A percentile compares a stretch with the other conserved stretches of the same genome.
Conservation (phyloP, 805 yeast genomes). For the Dipodascopsis tothii region DNA sequence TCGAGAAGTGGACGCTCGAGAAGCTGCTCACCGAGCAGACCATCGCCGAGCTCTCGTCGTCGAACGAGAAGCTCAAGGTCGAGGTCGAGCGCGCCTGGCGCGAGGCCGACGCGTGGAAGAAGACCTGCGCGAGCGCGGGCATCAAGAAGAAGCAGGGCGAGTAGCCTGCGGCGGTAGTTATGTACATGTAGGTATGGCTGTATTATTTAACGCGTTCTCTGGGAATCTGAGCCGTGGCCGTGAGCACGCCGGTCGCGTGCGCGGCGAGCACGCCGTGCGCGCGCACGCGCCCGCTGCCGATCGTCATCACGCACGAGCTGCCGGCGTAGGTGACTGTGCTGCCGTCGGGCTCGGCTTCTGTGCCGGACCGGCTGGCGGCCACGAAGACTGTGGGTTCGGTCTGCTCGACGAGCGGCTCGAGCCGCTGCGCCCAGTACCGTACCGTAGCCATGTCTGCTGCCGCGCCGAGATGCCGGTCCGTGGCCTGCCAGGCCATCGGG, state of each 20-base stretch:
- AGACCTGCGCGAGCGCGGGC: constrained; percentile 32
- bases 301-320: constrained; percentile 36
- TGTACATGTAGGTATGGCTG: not conserved
- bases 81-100: constrained; percentile 89
- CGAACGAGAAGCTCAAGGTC: constrained; percentile 78
- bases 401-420: constrained; percentile 49
- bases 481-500: constrained; percentile 78
- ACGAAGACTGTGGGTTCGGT: constrained; percentile 36
- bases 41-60: constrained; percentile 70
- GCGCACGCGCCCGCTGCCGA: too few species aligned
- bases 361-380: constrained; percentile 66
- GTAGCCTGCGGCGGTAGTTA: not conserved
- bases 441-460: constrained; percentile 45
- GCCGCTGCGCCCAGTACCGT: constrained; percentile 68
- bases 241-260: too few species aligned
- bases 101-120: constrained; percentile 80
- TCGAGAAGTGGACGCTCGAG: constrained; percentile 93
- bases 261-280: too few species aligned
- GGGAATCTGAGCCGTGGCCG: too few species aligned
- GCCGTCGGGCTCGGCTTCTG: constrained; percentile 63
- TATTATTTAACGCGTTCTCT: too few species aligned
- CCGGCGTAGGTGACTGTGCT: constrained; percentile 53
- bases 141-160: constrained; percentile 21
- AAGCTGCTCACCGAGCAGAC: constrained; percentile 88
- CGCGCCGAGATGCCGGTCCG: not conserved